Base-by-base conservation (phyloP, 768 basidiomycete genomes). In the Xerocomellus intermedius region DNA sequence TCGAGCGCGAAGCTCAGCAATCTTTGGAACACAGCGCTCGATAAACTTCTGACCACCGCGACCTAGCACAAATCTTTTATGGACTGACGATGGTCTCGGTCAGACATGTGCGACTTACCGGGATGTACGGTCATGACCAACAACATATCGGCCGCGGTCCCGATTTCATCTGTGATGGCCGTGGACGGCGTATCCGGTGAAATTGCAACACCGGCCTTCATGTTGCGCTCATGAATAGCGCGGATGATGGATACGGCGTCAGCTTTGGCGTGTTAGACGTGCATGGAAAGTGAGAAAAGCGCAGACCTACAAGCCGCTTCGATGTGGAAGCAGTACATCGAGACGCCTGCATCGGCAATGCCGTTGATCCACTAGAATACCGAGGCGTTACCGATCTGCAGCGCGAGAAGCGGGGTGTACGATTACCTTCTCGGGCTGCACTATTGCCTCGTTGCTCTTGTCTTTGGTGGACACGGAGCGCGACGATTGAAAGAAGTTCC, bases 101-200 rank as follows among this genome's bases (percentile, higher is more conserved):
- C 5, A 21, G 17, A 30, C 42, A 42, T 16, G 30, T 24, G 14
- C n/a, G 32, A 51, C 65, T 46, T 60, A 88, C 90, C 96, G 44
- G 95, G 96, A 67, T 92, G 87, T 24, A 99, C 95, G 9, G 96
- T 98, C 96, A 98, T 98, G 63, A 98, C 95, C 57, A 98, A 84
- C 36, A 98, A 80, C 91, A 98, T 92, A 69, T 98, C 95, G 7
- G 88, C 94, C 6, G 82, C 82, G 13, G 84, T 65, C n/a, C 79
- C 96, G 46, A 98, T 79, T 43, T 84, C 84, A 67, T 95, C 86
- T 48, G 93, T 88, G 69, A 99, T 94, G 41, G 86, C 89, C 4
- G 83, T 79, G 22, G 94, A 88, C 12, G 91, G 91, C 0, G 97
- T 98, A 64, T 93, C 89, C 0, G 97, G 97, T 8, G 95, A 98